Percentiles rank a stretch among this genome's conserved stretches.
Conservation (phyloP, 257 asterid species). For the Penstemon davidsonii region DNA sequence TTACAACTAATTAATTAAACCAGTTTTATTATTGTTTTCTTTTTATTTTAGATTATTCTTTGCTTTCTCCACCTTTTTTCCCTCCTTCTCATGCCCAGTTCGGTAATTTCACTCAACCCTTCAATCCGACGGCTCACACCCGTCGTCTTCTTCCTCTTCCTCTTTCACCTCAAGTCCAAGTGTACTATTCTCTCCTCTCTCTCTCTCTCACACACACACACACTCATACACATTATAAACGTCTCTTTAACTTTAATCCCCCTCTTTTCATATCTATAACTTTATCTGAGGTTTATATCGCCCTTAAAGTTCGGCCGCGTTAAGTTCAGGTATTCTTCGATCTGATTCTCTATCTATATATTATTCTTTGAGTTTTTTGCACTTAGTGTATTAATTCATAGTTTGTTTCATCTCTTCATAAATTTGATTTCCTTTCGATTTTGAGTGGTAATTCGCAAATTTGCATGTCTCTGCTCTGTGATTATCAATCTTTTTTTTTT, state of each 20-base stretch:
- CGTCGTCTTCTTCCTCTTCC: conserved; percentile 52
- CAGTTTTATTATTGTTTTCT: too few relatives aligned
- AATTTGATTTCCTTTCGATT: not conserved
- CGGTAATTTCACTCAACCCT: conserved; percentile 22
- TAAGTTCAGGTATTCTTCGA: conserved; percentile 41
- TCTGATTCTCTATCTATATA: conserved; percentile 28
- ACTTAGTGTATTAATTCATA: not conserved
- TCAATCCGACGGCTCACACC: conserved; percentile 52
- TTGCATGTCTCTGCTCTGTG: not conserved
- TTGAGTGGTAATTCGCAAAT: not conserved
- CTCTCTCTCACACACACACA: conserved; percentile 24
- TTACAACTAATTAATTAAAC: too few relatives aligned
- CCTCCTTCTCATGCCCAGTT: conserved; percentile 9
- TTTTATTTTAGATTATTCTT: too few relatives aligned
- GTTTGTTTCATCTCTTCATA: conserved; percentile 10
- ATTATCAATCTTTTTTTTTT: not conserved
- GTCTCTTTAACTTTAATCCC: conserved; percentile 30
- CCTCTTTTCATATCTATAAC: conserved; percentile 23
- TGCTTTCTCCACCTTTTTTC: not conserved
- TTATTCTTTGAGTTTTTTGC: conserved; percentile 3
- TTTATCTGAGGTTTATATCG: not conserved
- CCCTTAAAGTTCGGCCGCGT: conserved; percentile 8
- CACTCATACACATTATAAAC: conserved; percentile 33
- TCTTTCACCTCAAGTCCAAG: conserved; percentile 53
- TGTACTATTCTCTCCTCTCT: conserved; percentile 34